Percentiles rank a stretch among this genome's conserved stretches.
Conservation (phyloP, 2,329 filamentous ascomycete species). For the Alternaria tenuissima region DNA sequence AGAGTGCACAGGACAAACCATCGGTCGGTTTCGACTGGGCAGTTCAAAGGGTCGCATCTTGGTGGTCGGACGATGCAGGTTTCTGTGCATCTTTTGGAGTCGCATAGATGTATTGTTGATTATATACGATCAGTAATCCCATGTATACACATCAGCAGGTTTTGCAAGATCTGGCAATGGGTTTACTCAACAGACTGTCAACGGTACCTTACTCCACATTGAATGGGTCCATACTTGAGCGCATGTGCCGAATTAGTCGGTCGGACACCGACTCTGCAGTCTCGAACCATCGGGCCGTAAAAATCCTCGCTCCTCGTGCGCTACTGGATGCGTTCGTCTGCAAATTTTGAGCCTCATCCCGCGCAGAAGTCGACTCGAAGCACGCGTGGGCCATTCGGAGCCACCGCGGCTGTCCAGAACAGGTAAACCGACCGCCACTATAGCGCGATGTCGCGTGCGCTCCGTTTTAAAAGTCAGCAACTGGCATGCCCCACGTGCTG, state of each 20-base stretch:
- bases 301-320: background rate
- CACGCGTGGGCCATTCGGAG: background rate
- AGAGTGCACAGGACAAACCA: background rate
- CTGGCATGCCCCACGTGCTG: background rate
- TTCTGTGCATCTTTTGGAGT: background rate
- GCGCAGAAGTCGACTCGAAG: background rate
- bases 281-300: background rate
- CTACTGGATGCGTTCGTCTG: background rate
- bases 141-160: background rate
- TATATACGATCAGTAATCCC: background rate
- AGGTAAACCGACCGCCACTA: slow-evolving; percentile 3
- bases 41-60: background rate
- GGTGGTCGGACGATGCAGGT: background rate
- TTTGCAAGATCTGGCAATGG: background rate
- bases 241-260: background rate
- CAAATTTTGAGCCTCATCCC: slow-evolving; percentile 5
- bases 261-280: background rate
- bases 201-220: background rate
- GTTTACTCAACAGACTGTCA: background rate
- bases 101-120: background rate
- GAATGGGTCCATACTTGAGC: background rate
- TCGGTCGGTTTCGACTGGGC: background rate
- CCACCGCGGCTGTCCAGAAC: background rate
- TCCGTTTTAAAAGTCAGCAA: background rate
- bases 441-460: background rate